Evolutionary conservation across 2,329 filamentous ascomycete genomes (phyloP).

Genomic region (Fusarium sp.): DNA sequence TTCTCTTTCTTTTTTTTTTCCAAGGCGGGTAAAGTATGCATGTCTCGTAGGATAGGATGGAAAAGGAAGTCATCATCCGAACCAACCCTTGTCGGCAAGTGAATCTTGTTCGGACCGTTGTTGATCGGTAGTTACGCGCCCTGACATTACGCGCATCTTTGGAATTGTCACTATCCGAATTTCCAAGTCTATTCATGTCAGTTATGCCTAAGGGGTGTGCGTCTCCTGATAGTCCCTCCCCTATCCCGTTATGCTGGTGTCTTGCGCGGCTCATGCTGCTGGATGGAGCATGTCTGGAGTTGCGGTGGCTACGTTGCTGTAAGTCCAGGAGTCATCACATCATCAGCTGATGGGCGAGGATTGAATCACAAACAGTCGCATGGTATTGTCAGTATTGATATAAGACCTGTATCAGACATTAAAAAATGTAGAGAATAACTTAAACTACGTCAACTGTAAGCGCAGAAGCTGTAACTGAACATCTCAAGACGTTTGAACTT

Average conservation of each 20-base stretch:
- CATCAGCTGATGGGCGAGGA: not conserved
- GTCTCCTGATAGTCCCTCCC: not conserved
- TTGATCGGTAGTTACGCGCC: not conserved
- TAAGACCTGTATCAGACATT: not conserved
- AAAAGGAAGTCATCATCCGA: not conserved
- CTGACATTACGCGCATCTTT: not conserved
- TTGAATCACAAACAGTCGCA: not conserved
- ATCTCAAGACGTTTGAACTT: not conserved
- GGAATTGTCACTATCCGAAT: not conserved
- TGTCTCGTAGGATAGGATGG: slow-evolving; percentile 16
- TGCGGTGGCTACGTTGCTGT: not conserved
- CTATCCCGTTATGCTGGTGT: not conserved
- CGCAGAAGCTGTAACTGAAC: not conserved
- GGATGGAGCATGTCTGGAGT: not conserved
- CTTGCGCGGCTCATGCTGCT: not conserved
- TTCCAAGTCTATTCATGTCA: not conserved
- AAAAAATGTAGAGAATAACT: not conserved
- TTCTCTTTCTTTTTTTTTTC: not conserved
- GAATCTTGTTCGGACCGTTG: slow-evolving; percentile 1
- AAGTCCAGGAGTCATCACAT: not conserved
- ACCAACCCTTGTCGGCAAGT: not conserved
- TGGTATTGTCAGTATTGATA: not conserved
- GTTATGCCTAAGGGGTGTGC: not conserved
- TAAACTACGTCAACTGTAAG: not conserved
- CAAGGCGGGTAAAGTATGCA: not conserved